A percentile compares a stretch with the other conserved stretches of the same genome.
These are phyloP conservation scores for Tardiomyces digboiensis DNA, from an alignment of 1,139 yeast species.

Conservation along the genomic window DNA sequence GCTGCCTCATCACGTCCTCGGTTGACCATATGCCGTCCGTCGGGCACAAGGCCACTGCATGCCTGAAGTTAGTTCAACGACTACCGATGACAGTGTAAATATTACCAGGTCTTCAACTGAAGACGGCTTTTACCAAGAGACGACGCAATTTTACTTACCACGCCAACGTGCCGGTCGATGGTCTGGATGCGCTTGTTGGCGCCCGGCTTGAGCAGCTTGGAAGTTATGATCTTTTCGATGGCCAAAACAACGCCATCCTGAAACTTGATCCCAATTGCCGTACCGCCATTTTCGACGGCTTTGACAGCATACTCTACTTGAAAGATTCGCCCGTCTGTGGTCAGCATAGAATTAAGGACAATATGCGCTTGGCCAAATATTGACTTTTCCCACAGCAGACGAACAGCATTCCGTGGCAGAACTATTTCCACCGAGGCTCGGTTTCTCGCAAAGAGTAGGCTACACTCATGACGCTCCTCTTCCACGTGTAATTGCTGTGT, in stretches of 20 bases:
- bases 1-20: conserved; percentile 91
- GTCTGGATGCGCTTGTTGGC: conserved; percentile 87
- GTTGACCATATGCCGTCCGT: conserved; percentile 88
- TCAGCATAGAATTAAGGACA: too few species aligned
- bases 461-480: too few species aligned
- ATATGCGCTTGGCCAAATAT: too few species aligned
- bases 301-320: conserved; percentile 98
- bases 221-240: conserved; percentile 93
- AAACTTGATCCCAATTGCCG: conserved; percentile 87
- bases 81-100: too few species aligned
- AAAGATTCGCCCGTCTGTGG: conserved; percentile 92
- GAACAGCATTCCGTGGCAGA: too few species aligned
- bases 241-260: conserved; percentile 92
- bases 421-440: too few species aligned
- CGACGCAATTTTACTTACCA: conserved; percentile 24
- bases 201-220: conserved; percentile 83
- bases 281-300: conserved; percentile 97
- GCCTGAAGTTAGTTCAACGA: conserved; percentile 15
- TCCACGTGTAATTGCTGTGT: too few species aligned
- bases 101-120: too few species aligned
- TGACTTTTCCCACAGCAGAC: too few species aligned
- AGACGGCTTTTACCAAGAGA: background rate
- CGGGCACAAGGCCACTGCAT: conserved; percentile 92
- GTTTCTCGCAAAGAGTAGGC: too few species aligned
- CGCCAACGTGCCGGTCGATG: conserved; percentile 89